Conservation (phyloP, 1,139 yeast species). For the Debaryomyces psychrophilus region DNA sequence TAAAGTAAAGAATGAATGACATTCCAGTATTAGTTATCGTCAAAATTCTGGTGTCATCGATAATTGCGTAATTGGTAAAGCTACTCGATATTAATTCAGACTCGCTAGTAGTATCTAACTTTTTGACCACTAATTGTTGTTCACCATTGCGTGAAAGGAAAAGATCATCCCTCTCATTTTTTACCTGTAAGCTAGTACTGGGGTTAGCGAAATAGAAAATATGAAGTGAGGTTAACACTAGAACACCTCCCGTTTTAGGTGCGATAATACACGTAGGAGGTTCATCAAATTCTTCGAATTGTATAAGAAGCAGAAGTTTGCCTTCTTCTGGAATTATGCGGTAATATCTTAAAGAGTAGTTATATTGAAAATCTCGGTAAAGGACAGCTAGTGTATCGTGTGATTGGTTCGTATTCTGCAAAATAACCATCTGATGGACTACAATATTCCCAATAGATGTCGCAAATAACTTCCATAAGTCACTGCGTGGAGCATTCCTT, state of each 20-base stretch:
- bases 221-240: constrained; percentile 33
- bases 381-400: constrained; percentile 29
- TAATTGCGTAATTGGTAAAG: constrained; percentile 17
- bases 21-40: constrained; percentile 36
- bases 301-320: constrained; percentile 22
- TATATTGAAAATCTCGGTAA: constrained; percentile 40
- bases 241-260: constrained; percentile 30
- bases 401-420: constrained; percentile 6
- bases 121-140: constrained; percentile 20
- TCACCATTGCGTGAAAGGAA: constrained; percentile 15
- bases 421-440: constrained; percentile 27
- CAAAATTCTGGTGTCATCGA: constrained; percentile 33
- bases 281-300: constrained; percentile 39
- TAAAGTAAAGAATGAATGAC: constrained; percentile 31
- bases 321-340: constrained; percentile 16
- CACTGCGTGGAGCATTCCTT: not conserved
- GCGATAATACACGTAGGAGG: constrained; percentile 37
- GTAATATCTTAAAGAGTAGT: constrained; percentile 37
- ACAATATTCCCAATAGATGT: constrained; percentile 34
- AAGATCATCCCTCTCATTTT: constrained; percentile 12
- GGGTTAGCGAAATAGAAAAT: constrained; percentile 37
- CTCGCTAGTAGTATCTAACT: constrained; percentile 6
- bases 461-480: constrained; percentile 19
- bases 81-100: constrained; percentile 1
- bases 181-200: constrained; percentile 18